Base-by-base conservation (phyloP, 2,329 filamentous ascomycete species). In the Ilyonectria mors-panacis region DNA sequence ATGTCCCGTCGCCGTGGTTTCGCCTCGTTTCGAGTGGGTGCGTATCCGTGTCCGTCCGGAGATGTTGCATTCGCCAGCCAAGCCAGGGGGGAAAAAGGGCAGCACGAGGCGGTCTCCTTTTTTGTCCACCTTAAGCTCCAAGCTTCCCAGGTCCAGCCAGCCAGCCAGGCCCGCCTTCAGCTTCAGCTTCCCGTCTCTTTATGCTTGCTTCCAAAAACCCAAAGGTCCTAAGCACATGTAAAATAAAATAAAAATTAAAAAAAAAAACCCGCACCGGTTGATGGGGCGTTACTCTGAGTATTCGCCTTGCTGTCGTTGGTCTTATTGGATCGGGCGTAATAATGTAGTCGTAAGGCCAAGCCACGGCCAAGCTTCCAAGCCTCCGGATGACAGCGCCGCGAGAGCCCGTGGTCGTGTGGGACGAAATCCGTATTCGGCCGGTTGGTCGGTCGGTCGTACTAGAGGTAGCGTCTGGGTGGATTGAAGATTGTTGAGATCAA, bases 361-460 rank as follows among this genome's bases (percentile, higher is more conserved):
- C 71, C 70, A 71, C 67, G 56, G 64, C 70, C 71, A 75, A 75
- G 73, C 69, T 65, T 65, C 50, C 57, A 33, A 66, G 65, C 54
- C 57, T 55, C 42, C 37, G 45, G 35, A 56, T 66, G 62, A 61
- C 67, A 71, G 71, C 70, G 63, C 70, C 68, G 69, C 68, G 56
- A 58, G 69, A 69, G 51, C 56, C 59, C 12, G 28, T 53, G 28
- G 67, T 53, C 44, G 37, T 55, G 71, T 71, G 66, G 68, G 68
- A 72, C 50, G 26, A 48, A 63, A 56, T 60, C 60, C 63, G 58
- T 60, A 54, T 66, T 59, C 50, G 56, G 30, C 54, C 62, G 30
- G 50, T 65, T 13, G 55, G 57, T 55, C 47, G 53, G 45, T 42
- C 47, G 51, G n/a, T 8, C 10, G 23, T 30, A 6, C 26, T 28